phyloP scores from a whole-genome alignment of 495 filamentous ascomycete species.

The Bryoglossum gracile region DNA sequence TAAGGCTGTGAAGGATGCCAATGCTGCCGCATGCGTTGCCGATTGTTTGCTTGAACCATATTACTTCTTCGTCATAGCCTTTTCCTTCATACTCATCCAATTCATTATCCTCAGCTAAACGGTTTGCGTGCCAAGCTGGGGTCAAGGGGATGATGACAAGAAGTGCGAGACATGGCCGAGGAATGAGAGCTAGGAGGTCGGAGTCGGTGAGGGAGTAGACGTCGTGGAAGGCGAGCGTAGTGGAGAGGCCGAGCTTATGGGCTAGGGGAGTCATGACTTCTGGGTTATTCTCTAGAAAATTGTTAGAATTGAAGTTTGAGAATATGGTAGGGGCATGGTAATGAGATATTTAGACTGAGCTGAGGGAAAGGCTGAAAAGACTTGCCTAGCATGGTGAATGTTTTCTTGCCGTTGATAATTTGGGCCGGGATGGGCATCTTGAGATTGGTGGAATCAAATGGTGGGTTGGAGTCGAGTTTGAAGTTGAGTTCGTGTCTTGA shows the following conservation, averaged over 20 bases:
- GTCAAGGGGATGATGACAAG: slow-evolving; percentile 78
- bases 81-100: slow-evolving; percentile 25
- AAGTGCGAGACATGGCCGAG: slow-evolving; percentile 70
- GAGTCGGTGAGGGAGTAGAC: slow-evolving; percentile 21
- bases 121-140: slow-evolving; percentile 55
- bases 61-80: slow-evolving; percentile 42
- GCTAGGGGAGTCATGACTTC: slow-evolving; percentile 70
- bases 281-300: slow-evolving; percentile 47
- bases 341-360: background rate
- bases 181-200: slow-evolving; percentile 55
- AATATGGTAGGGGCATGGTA: background rate
- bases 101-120: slow-evolving; percentile 44
- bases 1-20: slow-evolving; percentile 65
- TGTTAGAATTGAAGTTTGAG: no score
- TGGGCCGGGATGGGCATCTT: slow-evolving; percentile 18
- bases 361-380: background rate
- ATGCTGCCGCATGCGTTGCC: slow-evolving; percentile 76
- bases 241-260: slow-evolving; percentile 64
- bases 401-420: slow-evolving; percentile 22
- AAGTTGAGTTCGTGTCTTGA: background rate
- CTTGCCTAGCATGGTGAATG: slow-evolving; percentile 23
- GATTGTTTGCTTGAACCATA: slow-evolving; percentile 87
- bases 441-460: background rate
- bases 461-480: background rate
- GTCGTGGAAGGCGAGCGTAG: slow-evolving; percentile 61